A percentile compares a stretch with the other conserved stretches of the same genome.
phyloP scores from a whole-genome alignment of 2,329 filamentous ascomycete species.

The Passalora sequoiae region DNA sequence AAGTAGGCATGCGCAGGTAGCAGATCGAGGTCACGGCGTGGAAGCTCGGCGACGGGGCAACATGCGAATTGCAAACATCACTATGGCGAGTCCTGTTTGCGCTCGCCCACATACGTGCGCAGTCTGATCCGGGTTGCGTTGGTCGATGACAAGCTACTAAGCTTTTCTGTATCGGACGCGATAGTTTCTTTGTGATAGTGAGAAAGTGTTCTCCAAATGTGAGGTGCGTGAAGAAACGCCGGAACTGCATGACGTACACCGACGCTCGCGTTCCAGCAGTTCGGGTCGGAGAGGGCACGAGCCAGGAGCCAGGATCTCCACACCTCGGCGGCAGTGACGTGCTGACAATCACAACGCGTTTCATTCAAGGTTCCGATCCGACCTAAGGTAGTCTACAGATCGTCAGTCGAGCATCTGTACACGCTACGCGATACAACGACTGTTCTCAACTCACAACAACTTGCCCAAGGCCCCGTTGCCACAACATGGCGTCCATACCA shows the following conservation, averaged over 20 bases:
- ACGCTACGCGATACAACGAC: not conserved
- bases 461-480: too few relatives aligned
- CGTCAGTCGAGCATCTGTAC: too few relatives aligned
- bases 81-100: not conserved
- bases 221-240: not conserved
- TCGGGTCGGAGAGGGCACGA: not conserved
- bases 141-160: not conserved
- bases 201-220: not conserved
- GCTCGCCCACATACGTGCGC: not conserved
- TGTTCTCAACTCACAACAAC: too few relatives aligned
- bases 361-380: too few relatives aligned
- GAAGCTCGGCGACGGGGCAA: not conserved
- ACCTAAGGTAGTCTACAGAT: too few relatives aligned
- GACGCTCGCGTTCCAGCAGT: not conserved
- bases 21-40: too few relatives aligned
- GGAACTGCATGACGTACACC: not conserved
- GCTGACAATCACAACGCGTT: too few relatives aligned
- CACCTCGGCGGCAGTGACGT: too few relatives aligned
- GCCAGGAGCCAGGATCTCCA: too few relatives aligned
- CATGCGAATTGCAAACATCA: not conserved
- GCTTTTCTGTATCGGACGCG: not conserved
- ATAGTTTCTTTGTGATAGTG: not conserved
- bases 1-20: too few relatives aligned
- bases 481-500: constrained; percentile 42
- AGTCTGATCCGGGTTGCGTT: not conserved